A percentile compares a stretch with the other conserved stretches of the same genome.
Evolutionary conservation across 2,329 filamentous ascomycete genomes (phyloP).

Genomic region (Pleurostoma richardsiae): DNA sequence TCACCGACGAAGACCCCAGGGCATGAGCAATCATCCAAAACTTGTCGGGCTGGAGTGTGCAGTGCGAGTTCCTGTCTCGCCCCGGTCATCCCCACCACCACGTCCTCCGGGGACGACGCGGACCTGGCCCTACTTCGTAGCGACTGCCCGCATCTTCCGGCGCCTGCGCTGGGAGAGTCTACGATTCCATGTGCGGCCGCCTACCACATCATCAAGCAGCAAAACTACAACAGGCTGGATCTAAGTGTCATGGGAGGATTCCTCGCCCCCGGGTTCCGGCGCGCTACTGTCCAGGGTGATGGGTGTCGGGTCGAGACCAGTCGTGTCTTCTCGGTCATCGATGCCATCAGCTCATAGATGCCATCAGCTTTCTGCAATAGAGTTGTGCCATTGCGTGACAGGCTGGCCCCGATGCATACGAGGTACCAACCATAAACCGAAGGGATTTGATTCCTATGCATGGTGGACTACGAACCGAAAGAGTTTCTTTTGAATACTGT

Average conservation of each 20-base stretch:
- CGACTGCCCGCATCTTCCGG: constrained; percentile 2
- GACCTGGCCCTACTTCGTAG: not conserved
- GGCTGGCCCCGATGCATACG: too few species aligned
- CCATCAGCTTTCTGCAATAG: too few species aligned
- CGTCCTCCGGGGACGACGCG: not conserved
- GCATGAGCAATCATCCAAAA: too few species aligned
- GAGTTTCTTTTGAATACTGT: too few species aligned
- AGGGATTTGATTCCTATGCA: too few species aligned
- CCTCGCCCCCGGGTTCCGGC: constrained; percentile 8
- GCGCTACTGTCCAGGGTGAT: constrained; percentile 2
- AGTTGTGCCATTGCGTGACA: too few species aligned
- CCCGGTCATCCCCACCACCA: not conserved
- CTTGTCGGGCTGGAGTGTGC: too few species aligned
- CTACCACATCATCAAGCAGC: constrained; percentile 22
- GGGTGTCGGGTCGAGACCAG: constrained; percentile 9
- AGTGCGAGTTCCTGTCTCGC: too few species aligned
- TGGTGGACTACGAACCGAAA: too few species aligned
- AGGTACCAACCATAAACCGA: too few species aligned
- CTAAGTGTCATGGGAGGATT: constrained; percentile 5
- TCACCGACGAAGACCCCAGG: too few species aligned
- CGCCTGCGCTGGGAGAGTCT: constrained; percentile 12
- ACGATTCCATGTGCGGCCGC: constrained; percentile 25
- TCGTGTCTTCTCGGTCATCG: constrained; percentile 8
- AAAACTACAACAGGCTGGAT: constrained; percentile 20
- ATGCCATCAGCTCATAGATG: constrained; percentile 5